A percentile compares a stretch with the other conserved stretches of the same genome.
Evolutionary conservation across 805 yeast species (phyloP).

Genomic region (Kuraishia ogatae): DNA sequence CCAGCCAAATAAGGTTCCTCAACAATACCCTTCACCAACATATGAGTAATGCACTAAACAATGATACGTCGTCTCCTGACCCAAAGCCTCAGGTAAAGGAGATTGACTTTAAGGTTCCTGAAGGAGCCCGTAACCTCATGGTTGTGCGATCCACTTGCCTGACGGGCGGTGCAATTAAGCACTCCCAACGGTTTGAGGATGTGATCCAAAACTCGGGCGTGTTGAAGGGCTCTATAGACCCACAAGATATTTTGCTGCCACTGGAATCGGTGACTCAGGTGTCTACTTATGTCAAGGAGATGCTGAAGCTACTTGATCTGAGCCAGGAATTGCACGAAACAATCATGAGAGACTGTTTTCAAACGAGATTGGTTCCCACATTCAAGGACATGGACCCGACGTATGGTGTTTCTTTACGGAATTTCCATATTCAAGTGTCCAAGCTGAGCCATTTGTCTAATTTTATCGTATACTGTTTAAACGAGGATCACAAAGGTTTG

Average conservation of each 20-base stretch:
- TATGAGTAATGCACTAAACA: neutral
- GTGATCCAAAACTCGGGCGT: constrained; percentile 32
- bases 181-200: constrained; percentile 18
- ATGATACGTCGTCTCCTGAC: neutral
- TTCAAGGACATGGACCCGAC: constrained; percentile 60
- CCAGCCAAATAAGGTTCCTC: constrained; percentile 42
- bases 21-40: constrained; percentile 2
- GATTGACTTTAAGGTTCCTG: constrained; percentile 11
- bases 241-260: constrained; percentile 44
- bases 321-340: constrained; percentile 17
- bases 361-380: constrained; percentile 35
- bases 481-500: constrained; percentile 24
- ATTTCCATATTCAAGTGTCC: constrained; percentile 81
- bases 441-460: constrained; percentile 70
- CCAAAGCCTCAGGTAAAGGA: neutral
- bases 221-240: constrained; percentile 45
- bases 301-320: constrained; percentile 5
- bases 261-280: constrained; percentile 31
- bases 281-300: constrained; percentile 13
- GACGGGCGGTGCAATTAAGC: constrained; percentile 12
- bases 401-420: constrained; percentile 68
- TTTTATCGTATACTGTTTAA: constrained; percentile 65
- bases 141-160: constrained; percentile 21
- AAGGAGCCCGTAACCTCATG: constrained; percentile 16
- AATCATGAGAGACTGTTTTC: constrained; percentile 33